A percentile compares a stretch with the other conserved stretches of the same genome.
phyloP scores from a whole-genome alignment of 2,329 filamentous ascomycete genomes.

The Tolypocladium inflatum region DNA sequence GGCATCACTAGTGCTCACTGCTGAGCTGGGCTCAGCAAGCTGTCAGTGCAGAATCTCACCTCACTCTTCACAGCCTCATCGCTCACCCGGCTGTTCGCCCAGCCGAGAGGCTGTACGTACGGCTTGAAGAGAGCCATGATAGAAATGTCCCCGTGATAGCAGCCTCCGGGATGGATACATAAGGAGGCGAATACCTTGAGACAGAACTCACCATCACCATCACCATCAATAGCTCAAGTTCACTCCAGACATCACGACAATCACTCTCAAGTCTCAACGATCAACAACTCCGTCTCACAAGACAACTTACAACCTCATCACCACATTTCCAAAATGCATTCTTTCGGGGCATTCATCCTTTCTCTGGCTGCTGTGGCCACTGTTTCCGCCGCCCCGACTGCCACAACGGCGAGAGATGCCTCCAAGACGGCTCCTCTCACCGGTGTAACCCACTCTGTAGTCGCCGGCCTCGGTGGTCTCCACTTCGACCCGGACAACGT shows the following conservation, averaged over 20 bases:
- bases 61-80: neutral
- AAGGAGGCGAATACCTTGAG: neutral
- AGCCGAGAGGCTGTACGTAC: neutral
- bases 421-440: constrained; percentile 25
- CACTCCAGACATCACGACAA: neutral
- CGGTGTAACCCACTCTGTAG: constrained; percentile 34
- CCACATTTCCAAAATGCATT: neutral
- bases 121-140: too few species aligned
- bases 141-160: neutral
- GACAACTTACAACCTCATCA: neutral
- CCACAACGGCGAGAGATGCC: constrained; percentile 13
- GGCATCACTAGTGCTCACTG: neutral
- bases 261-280: neutral
- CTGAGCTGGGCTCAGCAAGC: neutral
- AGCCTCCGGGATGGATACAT: neutral
- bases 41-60: neutral
- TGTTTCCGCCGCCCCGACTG: constrained; percentile 22
- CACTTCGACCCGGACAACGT: constrained; percentile 41
- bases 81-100: neutral
- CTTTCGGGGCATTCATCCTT: neutral
- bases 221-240: neutral
- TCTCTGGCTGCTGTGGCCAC: constrained; percentile 10
- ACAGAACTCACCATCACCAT: neutral
- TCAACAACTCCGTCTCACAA: neutral
- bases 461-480: constrained; percentile 34